Percentiles rank a stretch among this genome's conserved stretches.
Conservation (phyloP, 2,329 filamentous ascomycete species). For the Chaetothyriales sp. region DNA sequence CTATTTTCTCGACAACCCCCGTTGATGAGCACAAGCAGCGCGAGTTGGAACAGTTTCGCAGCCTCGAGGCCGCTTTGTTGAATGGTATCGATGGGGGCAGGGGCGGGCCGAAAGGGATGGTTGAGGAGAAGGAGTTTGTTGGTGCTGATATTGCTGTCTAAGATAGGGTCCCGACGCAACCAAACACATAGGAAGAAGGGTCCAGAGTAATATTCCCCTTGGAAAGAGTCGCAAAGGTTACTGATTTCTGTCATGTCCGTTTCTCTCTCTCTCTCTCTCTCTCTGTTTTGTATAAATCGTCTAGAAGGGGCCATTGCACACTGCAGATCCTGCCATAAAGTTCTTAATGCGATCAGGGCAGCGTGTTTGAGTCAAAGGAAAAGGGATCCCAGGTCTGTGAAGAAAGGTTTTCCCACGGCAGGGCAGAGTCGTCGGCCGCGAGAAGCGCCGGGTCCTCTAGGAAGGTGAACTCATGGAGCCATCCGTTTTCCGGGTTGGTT, state of each 20-base stretch:
- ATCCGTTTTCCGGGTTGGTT: neutral
- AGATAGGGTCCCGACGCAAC: neutral
- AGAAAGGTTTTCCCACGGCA: neutral
- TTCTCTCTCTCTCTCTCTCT: neutral
- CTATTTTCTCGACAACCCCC: slow-evolving; percentile 16
- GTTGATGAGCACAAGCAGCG: slow-evolving; percentile 14
- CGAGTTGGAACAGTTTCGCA: slow-evolving; percentile 14
- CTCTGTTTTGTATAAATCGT: too few relatives aligned
- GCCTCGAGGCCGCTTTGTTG: slow-evolving; percentile 14
- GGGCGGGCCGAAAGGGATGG: slow-evolving; percentile 7
- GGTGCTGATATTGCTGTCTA: slow-evolving; percentile 16
- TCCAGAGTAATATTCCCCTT: neutral
- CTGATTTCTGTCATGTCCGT: neutral
- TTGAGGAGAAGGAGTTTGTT: slow-evolving; percentile 14
- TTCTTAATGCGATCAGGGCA: neutral
- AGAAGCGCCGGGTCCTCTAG: neutral
- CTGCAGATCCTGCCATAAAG: too few relatives aligned
- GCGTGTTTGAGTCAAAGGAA: neutral
- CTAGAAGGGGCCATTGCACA: too few relatives aligned
- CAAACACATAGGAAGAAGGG: neutral
- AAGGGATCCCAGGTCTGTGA: neutral
- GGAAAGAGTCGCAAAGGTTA: neutral
- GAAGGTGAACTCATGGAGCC: neutral
- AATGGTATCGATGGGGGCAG: slow-evolving; percentile 1
- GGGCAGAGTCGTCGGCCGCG: neutral